Evolutionary conservation across 73 alveolate species (phyloP).

Genomic region (Paramecium biaurelia): DNA sequence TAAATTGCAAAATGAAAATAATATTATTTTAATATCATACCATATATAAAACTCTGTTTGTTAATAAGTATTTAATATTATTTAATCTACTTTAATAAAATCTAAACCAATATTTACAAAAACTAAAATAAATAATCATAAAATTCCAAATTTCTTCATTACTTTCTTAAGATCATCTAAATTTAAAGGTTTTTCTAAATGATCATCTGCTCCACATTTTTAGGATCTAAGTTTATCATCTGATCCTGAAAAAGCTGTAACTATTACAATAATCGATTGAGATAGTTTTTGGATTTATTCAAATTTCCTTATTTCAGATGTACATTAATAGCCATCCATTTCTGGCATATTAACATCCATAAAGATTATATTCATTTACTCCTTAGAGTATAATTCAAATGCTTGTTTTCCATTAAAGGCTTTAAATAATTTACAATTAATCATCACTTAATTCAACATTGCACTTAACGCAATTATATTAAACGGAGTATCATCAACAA

Average conservation of each 20-base stretch:
- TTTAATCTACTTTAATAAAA: no score
- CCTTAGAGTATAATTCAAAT: conserved; percentile 6
- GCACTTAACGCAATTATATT: conserved; percentile 53
- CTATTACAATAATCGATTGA: conserved; percentile 3
- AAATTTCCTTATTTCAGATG: conserved; percentile 35
- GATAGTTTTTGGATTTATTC: neutral
- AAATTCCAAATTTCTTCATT: conserved; percentile 10
- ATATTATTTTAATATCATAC: no score
- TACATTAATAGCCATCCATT: conserved; percentile 64
- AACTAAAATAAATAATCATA: neutral
- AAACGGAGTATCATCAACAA: conserved; percentile 55
- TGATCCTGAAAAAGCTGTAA: conserved; percentile 31
- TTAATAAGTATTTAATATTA: no score
- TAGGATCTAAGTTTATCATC: conserved; percentile 48
- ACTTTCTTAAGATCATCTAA: conserved; percentile 11
- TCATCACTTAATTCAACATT: neutral
- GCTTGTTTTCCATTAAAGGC: conserved; percentile 63
- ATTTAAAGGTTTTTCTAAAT: conserved; percentile 56
- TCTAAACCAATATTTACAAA: neutral
- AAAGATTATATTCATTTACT: conserved; percentile 12
- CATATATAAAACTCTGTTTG: no score
- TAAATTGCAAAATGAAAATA: neutral
- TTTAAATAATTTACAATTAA: neutral
- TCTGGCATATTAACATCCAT: conserved; percentile 65
- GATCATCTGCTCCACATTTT: conserved; percentile 54